Evolutionary conservation across 257 asterid genomes (phyloP).

Genomic region (Solanum clarkiae): DNA sequence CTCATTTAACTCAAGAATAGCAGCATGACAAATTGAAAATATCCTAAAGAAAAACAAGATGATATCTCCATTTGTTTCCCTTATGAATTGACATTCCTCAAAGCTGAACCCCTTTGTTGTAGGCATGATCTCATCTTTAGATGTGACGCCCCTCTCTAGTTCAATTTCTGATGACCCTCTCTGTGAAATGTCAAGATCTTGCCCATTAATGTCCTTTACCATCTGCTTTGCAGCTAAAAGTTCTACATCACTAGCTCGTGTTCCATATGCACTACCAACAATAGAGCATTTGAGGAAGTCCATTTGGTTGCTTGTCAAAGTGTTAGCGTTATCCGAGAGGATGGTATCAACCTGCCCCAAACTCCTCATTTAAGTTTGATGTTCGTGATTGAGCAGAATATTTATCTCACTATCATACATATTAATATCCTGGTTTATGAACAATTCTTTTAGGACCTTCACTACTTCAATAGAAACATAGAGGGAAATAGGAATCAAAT

Average conservation of each 20-base stretch:
- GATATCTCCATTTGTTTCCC: slow-evolving; percentile 45
- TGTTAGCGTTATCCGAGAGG: slow-evolving; percentile 89
- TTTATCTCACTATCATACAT: slow-evolving; percentile 81
- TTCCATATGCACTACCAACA: slow-evolving; percentile 72
- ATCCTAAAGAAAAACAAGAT: slow-evolving; percentile 72
- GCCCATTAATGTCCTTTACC: slow-evolving; percentile 67
- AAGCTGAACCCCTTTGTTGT: slow-evolving; percentile 79
- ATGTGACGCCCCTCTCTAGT: slow-evolving; percentile 49
- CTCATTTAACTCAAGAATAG: slow-evolving; percentile 76
- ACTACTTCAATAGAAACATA: slow-evolving; percentile 91
- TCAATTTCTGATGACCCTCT: slow-evolving; percentile 47
- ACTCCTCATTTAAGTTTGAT: slow-evolving; percentile 85
- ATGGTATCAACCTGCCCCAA: slow-evolving; percentile 92
- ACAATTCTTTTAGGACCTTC: slow-evolving; percentile 80
- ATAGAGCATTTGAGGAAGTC: slow-evolving; percentile 91
- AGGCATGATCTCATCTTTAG: slow-evolving; percentile 41
- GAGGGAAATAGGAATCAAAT: slow-evolving; percentile 86
- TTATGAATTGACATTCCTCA: slow-evolving; percentile 70
- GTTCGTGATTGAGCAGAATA: slow-evolving; percentile 94
- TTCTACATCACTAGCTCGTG: slow-evolving; percentile 78
- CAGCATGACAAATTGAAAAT: slow-evolving; percentile 77
- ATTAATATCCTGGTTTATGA: slow-evolving; percentile 72
- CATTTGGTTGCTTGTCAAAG: slow-evolving; percentile 95
- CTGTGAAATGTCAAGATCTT: slow-evolving; percentile 20
- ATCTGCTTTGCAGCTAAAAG: slow-evolving; percentile 83